Base-by-base conservation (phyloP, 2,329 filamentous ascomycete species). In the Lizonia empirigonia region DNA sequence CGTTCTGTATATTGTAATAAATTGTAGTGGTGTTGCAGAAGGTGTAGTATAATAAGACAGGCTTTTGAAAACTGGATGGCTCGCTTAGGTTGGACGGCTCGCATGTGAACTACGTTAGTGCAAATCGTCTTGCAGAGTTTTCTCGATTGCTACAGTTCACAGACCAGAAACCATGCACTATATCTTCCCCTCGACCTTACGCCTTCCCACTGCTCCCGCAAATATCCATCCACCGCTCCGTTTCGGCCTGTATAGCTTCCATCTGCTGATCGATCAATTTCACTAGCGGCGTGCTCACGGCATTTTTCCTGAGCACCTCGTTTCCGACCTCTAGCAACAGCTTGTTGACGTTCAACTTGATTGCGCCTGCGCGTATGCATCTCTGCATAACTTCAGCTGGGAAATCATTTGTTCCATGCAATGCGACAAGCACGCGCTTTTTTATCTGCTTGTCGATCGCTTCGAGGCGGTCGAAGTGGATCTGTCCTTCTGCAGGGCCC, bases 301-400 rank as follows among this genome's bases (percentile, higher is more conserved):
- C 75, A 24, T 77, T 72, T 34, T 70, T 58, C 55, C 73, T 67
- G 22, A 81, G 52, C 50, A 77, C 65, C 44, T 70, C 70, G 26
- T 78, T 69, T 49, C 78, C 79, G 32, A 75, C 74, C 45, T 80
- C 75, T 12, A 80, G 68, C 16, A 82, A 73, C 27, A 79, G 59
- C 65, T 79, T 80, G 57, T 85, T 85, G 2, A 85, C 80, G 54
- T 85, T 85, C 53, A 84, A 71, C 65, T 84, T 84, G 19, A 77
- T 73, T n/a, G 80, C 75, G 0, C 82, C 82, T 12, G 74, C 73
- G 18, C 67, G 64, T 58, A 85, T 82, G 59, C 82, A 85, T 42
- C 70, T 59, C 58, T 72, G 65, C 75, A 83, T 79, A 3, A 82
- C 65, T n/a, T 78, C 73, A 4, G 76, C 67, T 1, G 75, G 69